A percentile compares a stretch with the other conserved stretches of the same genome.
These are phyloP conservation scores for Colletotrichum liriopes DNA, from an alignment of 2,329 filamentous ascomycete species.

Conservation along the genomic window DNA sequence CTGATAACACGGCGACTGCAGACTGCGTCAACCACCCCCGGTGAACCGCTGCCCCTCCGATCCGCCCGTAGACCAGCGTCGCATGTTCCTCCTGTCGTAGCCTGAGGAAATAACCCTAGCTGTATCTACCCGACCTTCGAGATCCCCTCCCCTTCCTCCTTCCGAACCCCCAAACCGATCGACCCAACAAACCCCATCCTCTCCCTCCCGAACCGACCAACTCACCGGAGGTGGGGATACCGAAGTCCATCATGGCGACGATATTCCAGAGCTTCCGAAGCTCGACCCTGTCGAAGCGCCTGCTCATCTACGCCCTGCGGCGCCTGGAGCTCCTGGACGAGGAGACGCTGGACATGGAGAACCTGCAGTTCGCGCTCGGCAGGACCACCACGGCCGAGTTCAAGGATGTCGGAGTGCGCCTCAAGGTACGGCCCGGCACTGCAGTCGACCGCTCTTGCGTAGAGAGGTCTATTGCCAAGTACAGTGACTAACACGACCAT, in stretches of 20 bases:
- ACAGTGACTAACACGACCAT: conserved; percentile 8
- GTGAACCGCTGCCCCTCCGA: conserved; percentile 37
- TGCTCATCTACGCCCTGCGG: conserved; percentile 88
- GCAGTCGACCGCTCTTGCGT: neutral
- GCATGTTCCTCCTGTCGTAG: neutral
- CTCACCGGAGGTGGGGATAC: conserved; percentile 10
- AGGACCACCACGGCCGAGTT: conserved; percentile 88
- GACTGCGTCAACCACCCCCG: conserved; percentile 38
- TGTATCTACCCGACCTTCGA: neutral
- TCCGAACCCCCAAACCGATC: neutral
- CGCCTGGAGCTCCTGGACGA: conserved; percentile 90
- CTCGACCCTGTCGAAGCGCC: conserved; percentile 88
- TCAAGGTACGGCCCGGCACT: conserved; percentile 73
- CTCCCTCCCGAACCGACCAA: conserved; percentile 7
- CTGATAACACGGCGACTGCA: conserved; percentile 51
- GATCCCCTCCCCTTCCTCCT: neutral
- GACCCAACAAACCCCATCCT: neutral
- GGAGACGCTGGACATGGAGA: conserved; percentile 87
- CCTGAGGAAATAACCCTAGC: neutral
- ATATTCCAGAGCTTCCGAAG: conserved; percentile 77
- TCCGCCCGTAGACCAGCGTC: conserved; percentile 5
- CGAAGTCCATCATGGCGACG: conserved; percentile 73
- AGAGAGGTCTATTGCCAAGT: neutral
- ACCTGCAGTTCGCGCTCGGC: conserved; percentile 87
- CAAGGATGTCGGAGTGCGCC: conserved; percentile 85